phyloP scores from a whole-genome alignment of 1,284 basidiomycete genomes.

The Puccinia triticina region DNA sequence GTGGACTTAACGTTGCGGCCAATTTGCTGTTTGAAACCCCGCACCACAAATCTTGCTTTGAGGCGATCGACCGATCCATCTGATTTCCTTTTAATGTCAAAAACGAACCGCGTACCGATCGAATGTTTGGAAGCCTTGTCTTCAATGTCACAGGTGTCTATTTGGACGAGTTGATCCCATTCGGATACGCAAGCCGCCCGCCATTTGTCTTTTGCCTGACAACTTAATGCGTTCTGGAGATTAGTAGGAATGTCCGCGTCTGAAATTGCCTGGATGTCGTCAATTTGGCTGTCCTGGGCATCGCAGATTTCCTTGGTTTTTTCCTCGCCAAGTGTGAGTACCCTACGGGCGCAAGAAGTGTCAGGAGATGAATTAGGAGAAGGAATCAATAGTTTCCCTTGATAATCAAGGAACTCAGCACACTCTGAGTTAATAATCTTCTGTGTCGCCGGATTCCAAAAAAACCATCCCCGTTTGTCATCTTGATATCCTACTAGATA shows the following conservation, averaged over 20 bases:
- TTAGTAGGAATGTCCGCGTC: background rate
- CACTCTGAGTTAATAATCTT: conserved; percentile 1
- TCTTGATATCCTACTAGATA: background rate
- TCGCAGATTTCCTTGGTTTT: background rate
- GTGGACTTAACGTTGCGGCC: background rate
- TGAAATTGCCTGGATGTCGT: background rate
- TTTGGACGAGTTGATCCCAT: background rate
- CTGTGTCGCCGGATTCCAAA: background rate
- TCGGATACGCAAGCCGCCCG: background rate
- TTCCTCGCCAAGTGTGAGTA: background rate
- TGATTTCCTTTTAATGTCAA: conserved; percentile 17
- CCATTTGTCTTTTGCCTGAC: background rate
- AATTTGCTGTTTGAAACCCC: background rate
- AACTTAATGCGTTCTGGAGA: background rate
- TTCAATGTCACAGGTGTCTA: background rate
- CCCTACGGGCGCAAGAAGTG: background rate
- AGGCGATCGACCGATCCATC: background rate
- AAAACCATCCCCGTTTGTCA: conserved; percentile 1
- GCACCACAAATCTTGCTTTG: conserved; percentile 3
- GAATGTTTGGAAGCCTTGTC: background rate
- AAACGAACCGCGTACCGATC: background rate
- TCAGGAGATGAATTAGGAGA: background rate
- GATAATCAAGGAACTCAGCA: conserved; percentile 6
- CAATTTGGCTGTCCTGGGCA: background rate
- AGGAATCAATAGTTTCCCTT: background rate